Evolutionary conservation across 164 flowering plant genomes (phyloP), one percentile per base, ranked within the genome.

Genomic region (Vitis labrusca): DNA sequence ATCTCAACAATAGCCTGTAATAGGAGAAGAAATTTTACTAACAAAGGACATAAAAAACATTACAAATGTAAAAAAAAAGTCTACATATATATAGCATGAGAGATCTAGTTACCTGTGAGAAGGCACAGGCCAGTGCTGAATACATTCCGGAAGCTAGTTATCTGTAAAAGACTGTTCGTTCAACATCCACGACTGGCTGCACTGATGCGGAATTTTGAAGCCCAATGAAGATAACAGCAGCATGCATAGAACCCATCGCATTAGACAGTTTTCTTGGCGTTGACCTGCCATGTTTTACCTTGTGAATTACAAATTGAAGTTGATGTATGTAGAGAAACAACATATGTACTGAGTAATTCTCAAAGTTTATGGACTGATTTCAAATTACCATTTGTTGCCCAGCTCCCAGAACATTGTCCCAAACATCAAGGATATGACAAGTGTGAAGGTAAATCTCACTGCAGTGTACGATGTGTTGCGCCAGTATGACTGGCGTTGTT

Each of bases 141-240:
- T 82, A 87, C 87, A 85, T 83, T 72, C 86, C 87, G 37, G 89
- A 89, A 66, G 87, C 91, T 65, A 76, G 80, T 66, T 87, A 87
- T 72, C 91, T 76, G 61, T 87, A 87, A 66, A 82, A 85, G 19
- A 87, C 89, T 2, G 85, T 81, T 66, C 89, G 69, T 68, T 85
- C 91, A 14, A 87, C 75, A 13, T 81, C 84, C 8, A 87, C 85
- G 1, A 87, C 86, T 48, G 91, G 91, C 60, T 80, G 86, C 62
- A 87, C 89, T 3, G 91, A 77, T 32, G 82, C 60, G n/a, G 82
- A 79, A 73, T 85, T 85, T 75, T 85, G 84, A 1, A 80, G 60
- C 1, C 89, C 89, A 59, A 84, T 60, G 70, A 88, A 85, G 11
- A 83, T n/a, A 37, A 84, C 83, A 29, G 89, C 88, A 52, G 84